Conservation (phyloP, 495 filamentous ascomycete genomes). For the Penicillium riverlandense region DNA sequence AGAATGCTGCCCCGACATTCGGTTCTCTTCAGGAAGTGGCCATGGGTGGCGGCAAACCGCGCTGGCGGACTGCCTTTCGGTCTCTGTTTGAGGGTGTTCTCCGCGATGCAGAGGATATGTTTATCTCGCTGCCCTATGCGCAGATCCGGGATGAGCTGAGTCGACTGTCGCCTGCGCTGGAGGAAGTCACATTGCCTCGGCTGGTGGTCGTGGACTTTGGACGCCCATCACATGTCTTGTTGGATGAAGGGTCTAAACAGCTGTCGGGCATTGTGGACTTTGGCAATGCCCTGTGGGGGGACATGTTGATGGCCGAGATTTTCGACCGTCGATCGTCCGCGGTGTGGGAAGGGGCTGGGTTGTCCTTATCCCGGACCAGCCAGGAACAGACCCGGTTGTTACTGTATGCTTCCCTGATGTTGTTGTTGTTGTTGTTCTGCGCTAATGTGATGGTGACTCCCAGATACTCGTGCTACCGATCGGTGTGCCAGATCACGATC, state of each 20-base stretch:
- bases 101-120: conserved; percentile 64
- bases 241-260: conserved; percentile 42
- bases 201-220: conserved; percentile 53
- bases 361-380: conserved; percentile 13
- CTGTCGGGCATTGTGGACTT: conserved; percentile 40
- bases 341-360: conserved; percentile 33
- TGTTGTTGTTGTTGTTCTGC: neutral
- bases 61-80: conserved; percentile 57
- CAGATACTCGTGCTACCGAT: conserved; percentile 38
- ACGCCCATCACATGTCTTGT: conserved; percentile 48
- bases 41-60: conserved; percentile 36
- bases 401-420: conserved; percentile 21
- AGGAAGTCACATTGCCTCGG: conserved; percentile 48
- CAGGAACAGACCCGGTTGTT: conserved; percentile 23
- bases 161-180: conserved; percentile 41
- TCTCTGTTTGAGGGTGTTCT: conserved; percentile 54
- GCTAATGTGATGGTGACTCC: neutral
- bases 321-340: conserved; percentile 28
- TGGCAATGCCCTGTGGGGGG: conserved; percentile 43
- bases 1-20: conserved; percentile 40
- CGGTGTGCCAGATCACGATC: conserved; percentile 28
- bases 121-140: conserved; percentile 59
- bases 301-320: conserved; percentile 39
- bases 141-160: conserved; percentile 48
- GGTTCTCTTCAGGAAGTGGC: conserved; percentile 44